Evolutionary conservation across 2,329 filamentous ascomycete species (phyloP).

Genomic region (Diaporthe velutina): DNA sequence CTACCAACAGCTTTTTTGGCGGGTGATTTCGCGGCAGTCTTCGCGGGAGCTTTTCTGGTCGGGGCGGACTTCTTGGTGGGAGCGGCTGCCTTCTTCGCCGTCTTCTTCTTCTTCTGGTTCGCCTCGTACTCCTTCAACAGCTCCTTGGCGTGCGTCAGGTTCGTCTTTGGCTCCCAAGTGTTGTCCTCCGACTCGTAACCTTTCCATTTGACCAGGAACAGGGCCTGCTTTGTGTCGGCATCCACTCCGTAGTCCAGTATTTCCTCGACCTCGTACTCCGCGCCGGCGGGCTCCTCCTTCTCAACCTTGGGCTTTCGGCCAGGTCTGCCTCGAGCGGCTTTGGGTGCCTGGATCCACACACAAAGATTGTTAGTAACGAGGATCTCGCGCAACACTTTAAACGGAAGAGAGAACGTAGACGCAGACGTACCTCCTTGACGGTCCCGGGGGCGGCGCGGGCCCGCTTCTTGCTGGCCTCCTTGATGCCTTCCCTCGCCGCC

Average conservation of each 20-base stretch:
- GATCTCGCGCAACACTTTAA: not conserved
- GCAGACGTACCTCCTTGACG: constrained; percentile 34
- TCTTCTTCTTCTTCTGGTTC: constrained; percentile 41
- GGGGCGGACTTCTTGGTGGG: constrained; percentile 34
- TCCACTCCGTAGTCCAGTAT: constrained; percentile 59
- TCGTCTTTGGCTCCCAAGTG: constrained; percentile 66
- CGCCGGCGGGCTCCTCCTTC: constrained; percentile 38
- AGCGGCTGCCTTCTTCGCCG: constrained; percentile 30
- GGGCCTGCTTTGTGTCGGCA: constrained; percentile 51
- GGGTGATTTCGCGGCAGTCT: constrained; percentile 10
- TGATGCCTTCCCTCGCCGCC: constrained; percentile 38
- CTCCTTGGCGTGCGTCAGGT: constrained; percentile 55
- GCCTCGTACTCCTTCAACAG: constrained; percentile 55
- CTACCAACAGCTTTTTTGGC: constrained; percentile 37
- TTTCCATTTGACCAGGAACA: constrained; percentile 68
- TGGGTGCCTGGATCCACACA: constrained; percentile 5
- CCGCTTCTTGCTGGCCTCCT: constrained; percentile 34
- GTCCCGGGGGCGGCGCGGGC: constrained; percentile 30
- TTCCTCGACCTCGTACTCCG: constrained; percentile 62
- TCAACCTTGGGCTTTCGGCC: constrained; percentile 34
- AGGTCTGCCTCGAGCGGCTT: constrained; percentile 31
- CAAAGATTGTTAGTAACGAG: not conserved
- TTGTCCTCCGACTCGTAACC: constrained; percentile 58
- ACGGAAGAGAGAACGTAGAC: not conserved
- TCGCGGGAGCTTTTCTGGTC: constrained; percentile 20